Evolutionary conservation across 2,329 filamentous ascomycete genomes (phyloP).

Genomic region (Coleophoma eucalyptorum): DNA sequence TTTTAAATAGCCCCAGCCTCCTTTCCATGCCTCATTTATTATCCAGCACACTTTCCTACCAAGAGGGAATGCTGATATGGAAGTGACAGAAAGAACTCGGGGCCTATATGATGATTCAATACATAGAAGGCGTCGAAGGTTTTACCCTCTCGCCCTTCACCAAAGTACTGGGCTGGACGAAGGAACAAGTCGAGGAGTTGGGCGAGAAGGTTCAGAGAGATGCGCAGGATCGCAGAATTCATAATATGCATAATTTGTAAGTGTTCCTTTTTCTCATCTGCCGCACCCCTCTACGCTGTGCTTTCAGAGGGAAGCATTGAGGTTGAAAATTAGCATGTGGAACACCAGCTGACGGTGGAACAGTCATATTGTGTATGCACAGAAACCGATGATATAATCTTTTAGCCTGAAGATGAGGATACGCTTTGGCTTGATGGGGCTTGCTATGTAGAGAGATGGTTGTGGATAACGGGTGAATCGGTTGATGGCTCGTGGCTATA

Average conservation of each 20-base stretch:
- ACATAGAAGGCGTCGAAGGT: slow-evolving; percentile 11
- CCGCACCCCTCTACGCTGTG: too few species aligned
- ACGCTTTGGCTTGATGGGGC: too few species aligned
- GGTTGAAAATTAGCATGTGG: background rate
- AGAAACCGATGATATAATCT: background rate
- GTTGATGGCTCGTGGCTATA: too few species aligned
- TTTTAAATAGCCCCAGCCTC: background rate
- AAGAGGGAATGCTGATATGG: background rate
- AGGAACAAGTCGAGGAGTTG: slow-evolving; percentile 27
- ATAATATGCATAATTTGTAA: background rate
- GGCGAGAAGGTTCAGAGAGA: background rate
- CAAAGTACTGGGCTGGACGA: slow-evolving; percentile 19
- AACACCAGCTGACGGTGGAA: background rate
- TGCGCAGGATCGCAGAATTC: background rate
- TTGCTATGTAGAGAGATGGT: too few species aligned
- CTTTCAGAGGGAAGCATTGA: background rate
- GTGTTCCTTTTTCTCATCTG: background rate
- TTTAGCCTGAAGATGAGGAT: too few species aligned
- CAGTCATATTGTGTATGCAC: background rate
- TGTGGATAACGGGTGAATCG: too few species aligned
- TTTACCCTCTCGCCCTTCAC: slow-evolving; percentile 2
- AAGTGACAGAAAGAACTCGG: slow-evolving; percentile 1
- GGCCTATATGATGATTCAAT: slow-evolving; percentile 3
- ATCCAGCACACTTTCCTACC: background rate
- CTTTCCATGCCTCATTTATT: background rate